These are phyloP conservation scores for Fagus sylvatica DNA, from an alignment of 306 rosid genomes.

Conservation along the genomic window DNA sequence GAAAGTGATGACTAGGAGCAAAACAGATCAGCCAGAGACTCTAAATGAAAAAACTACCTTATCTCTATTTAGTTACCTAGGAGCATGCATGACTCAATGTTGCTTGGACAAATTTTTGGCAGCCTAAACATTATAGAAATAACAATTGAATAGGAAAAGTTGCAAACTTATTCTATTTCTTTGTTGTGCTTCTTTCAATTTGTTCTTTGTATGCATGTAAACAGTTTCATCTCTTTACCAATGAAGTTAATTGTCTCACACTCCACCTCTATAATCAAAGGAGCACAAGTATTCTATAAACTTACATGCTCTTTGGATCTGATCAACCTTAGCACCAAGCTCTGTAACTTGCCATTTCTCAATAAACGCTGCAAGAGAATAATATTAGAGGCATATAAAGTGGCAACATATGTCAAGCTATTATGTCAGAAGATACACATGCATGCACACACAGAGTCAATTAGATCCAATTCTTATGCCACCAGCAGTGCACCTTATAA, in stretches of 20 bases:
- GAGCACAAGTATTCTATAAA: not conserved
- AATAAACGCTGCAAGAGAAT: slow-evolving; percentile 64
- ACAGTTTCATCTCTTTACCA: not conserved
- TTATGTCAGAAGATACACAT: slow-evolving; percentile 2
- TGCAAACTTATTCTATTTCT: not conserved
- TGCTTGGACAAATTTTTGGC: not conserved
- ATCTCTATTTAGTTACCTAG: not conserved
- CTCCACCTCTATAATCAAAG: not conserved
- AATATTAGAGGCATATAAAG: slow-evolving; percentile 18
- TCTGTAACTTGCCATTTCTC: slow-evolving; percentile 65
- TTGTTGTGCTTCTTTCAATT: not conserved
- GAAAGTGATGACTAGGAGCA: not conserved
- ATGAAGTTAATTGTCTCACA: not conserved
- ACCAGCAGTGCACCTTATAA: not conserved
- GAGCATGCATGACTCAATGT: not conserved
- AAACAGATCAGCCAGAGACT: not conserved
- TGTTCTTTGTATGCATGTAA: not conserved
- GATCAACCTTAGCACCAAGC: slow-evolving; percentile 60
- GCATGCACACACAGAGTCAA: not conserved
- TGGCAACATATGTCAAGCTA: slow-evolving; percentile 22
- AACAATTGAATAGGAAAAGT: not conserved
- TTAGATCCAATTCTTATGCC: slow-evolving; percentile 2
- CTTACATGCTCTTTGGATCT: slow-evolving; percentile 77
- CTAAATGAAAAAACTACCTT: not conserved
- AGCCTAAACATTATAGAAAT: not conserved